These are phyloP conservation scores for Chlorociboria aeruginascens DNA, from an alignment of 495 filamentous ascomycete genomes.

Conservation along the genomic window DNA sequence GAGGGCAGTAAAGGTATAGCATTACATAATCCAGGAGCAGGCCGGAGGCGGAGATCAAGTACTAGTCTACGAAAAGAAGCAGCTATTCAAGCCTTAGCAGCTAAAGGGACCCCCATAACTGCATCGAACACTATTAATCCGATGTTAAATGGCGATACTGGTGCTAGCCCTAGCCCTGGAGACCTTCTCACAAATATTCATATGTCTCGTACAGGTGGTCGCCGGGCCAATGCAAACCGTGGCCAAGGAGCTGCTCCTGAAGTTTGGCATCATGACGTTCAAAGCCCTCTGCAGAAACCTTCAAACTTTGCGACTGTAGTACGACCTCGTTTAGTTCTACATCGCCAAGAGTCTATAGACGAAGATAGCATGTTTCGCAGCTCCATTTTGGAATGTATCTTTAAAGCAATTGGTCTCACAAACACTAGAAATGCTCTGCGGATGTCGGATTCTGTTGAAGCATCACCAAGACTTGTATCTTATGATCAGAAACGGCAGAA, in stretches of 20 bases:
- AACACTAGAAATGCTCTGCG: slow-evolving; percentile 51
- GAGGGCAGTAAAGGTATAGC: slow-evolving; percentile 91
- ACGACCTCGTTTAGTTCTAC: slow-evolving; percentile 33
- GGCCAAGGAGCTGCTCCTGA: slow-evolving; percentile 8
- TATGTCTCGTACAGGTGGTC: slow-evolving; percentile 46
- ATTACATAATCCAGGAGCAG: slow-evolving; percentile 64
- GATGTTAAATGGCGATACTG: slow-evolving; percentile 22
- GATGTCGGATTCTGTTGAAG: slow-evolving; percentile 61
- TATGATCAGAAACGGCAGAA: slow-evolving; percentile 79
- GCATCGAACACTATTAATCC: slow-evolving; percentile 15
- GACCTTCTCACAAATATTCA: slow-evolving; percentile 76
- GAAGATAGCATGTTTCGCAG: slow-evolving; percentile 82
- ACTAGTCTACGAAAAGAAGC: slow-evolving; percentile 72
- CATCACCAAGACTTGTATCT: slow-evolving; percentile 72
- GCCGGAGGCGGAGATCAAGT: slow-evolving; percentile 53
- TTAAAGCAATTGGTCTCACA: slow-evolving; percentile 83
- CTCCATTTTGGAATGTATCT: slow-evolving; percentile 87
- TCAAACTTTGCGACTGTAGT: slow-evolving; percentile 45
- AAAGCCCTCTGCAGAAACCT: slow-evolving; percentile 49
- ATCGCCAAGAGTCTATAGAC: slow-evolving; percentile 63
- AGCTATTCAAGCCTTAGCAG: slow-evolving; percentile 51
- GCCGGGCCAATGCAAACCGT: slow-evolving; percentile 25
- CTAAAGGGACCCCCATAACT: slow-evolving; percentile 23
- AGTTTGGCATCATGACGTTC: slow-evolving; percentile 19
- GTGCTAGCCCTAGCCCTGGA: slow-evolving; percentile 49